These are phyloP conservation scores for Diplodia corticola DNA, from an alignment of 2,329 filamentous ascomycete genomes.

Conservation along the genomic window DNA sequence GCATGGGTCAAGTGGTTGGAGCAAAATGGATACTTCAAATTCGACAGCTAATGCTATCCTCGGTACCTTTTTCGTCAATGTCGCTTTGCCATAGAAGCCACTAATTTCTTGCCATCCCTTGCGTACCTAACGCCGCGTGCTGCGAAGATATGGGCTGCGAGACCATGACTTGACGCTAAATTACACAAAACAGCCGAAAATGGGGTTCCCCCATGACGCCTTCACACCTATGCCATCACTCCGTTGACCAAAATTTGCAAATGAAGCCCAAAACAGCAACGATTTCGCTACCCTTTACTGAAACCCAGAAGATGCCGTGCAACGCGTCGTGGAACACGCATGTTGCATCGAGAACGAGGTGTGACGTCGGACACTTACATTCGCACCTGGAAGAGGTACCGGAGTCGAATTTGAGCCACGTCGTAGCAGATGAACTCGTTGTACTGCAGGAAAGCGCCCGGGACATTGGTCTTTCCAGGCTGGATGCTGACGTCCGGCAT, in stretches of 20 bases:
- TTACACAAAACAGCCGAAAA: background rate
- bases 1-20: background rate
- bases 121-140: background rate
- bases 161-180: background rate
- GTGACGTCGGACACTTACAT: slow-evolving; percentile 10
- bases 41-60: background rate
- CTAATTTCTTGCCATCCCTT: background rate
- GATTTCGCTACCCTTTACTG: background rate
- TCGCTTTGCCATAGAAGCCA: background rate
- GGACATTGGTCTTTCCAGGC: slow-evolving; percentile 53
- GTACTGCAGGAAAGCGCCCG: slow-evolving; percentile 57
- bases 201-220: background rate
- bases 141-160: background rate
- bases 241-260: background rate
- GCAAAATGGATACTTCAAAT: background rate
- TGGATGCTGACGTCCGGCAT: slow-evolving; percentile 51
- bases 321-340: background rate
- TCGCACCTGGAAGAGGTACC: slow-evolving; percentile 67
- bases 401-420: slow-evolving; percentile 66
- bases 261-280: background rate
- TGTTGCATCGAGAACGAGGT: background rate
- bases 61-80: background rate
- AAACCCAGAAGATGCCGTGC: background rate
- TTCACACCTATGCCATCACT: background rate
- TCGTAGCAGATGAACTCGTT: slow-evolving; percentile 77